A percentile compares a stretch with the other conserved stretches of the same genome.
These are phyloP conservation scores for Talaromyces pinophilus DNA, from an alignment of 2,329 filamentous ascomycete genomes.

Conservation along the genomic window DNA sequence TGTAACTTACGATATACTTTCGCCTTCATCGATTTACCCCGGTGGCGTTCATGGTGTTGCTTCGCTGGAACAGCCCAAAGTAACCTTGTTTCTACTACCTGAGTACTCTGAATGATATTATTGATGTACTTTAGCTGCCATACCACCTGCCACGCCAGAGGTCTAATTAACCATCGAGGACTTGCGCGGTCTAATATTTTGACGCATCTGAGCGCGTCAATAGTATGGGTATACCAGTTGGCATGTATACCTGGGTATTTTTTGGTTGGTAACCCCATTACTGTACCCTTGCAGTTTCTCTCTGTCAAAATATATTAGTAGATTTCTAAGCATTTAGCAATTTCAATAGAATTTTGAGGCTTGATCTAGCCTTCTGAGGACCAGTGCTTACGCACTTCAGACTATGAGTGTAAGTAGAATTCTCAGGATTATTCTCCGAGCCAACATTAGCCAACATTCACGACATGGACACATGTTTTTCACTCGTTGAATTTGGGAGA, in stretches of 20 bases:
- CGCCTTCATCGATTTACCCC: background rate
- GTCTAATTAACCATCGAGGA: background rate
- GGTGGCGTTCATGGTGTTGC: background rate
- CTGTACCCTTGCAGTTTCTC: background rate
- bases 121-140: background rate
- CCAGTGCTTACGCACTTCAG: background rate
- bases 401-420: background rate
- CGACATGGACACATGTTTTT: background rate
- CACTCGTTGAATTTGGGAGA: background rate
- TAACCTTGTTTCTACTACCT: conserved; percentile 7
- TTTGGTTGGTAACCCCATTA: background rate
- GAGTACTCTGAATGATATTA: background rate
- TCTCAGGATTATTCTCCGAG: background rate
- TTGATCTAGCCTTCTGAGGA: background rate
- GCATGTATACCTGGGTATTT: background rate
- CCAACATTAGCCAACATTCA: background rate
- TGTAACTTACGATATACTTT: background rate
- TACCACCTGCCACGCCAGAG: background rate
- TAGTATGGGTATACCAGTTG: background rate
- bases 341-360: background rate
- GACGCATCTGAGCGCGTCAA: background rate
- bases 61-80: conserved; percentile 25
- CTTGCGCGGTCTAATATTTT: background rate
- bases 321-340: background rate
- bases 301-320: background rate